Conservation (phyloP, 306 rosid genomes). For the Alnus glutinosa region DNA sequence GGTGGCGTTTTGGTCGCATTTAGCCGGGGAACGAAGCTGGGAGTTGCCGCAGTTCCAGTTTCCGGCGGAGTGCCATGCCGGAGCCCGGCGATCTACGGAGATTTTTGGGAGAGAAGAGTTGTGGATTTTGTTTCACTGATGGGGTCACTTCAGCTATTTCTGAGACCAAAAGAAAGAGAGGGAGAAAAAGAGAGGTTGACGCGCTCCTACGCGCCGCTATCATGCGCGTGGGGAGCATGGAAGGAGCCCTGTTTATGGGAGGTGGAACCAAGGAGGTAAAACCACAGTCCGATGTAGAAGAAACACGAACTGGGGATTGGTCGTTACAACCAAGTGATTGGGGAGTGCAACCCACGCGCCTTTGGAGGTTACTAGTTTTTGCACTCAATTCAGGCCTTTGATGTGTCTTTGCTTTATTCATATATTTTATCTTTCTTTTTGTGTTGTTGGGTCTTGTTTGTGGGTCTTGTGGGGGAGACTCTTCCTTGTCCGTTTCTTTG, state of each 20-base stretch:
- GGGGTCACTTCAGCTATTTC: conserved; percentile 26
- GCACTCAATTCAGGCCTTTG: not conserved
- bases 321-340: conserved; percentile 51
- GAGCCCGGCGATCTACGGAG: conserved; percentile 39
- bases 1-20: conserved; percentile 37
- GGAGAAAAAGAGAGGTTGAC: conserved; percentile 26
- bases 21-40: conserved; percentile 23
- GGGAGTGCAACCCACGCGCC: conserved; percentile 51
- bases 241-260: conserved; percentile 18
- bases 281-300: conserved; percentile 46
- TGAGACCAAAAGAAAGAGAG: not conserved
- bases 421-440: not conserved
- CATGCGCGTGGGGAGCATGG: conserved; percentile 51
- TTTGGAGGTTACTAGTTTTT: not conserved
- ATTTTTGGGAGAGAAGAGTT: conserved; percentile 1
- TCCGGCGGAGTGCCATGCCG: conserved; percentile 58
- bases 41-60: conserved; percentile 45
- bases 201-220: conserved; percentile 34
- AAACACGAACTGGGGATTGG: conserved; percentile 30
- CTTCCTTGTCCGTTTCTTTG: conserved; percentile 50
- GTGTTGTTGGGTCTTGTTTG: conserved; percentile 48
- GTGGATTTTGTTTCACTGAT: conserved; percentile 3
- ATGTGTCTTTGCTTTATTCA: conserved; percentile 7
- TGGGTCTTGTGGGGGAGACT: conserved; percentile 47
- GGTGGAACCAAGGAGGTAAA: conserved; percentile 25